Base-by-base conservation (phyloP, 2,329 filamentous ascomycete species). In the Monosporascus sp. region DNA sequence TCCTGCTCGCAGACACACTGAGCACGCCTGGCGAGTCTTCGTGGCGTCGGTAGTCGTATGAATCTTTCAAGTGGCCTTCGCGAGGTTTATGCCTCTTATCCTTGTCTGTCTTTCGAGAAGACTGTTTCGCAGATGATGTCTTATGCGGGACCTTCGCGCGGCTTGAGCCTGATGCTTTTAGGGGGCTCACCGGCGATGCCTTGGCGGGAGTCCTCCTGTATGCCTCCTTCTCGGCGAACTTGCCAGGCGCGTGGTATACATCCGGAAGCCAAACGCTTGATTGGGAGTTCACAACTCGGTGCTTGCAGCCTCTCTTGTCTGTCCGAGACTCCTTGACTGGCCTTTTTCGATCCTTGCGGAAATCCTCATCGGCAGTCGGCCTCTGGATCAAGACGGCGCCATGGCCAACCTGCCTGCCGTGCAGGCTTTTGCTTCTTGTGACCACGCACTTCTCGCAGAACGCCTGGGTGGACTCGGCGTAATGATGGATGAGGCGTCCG, bases 371-470 rank as follows among this genome's bases (percentile, higher is more conserved):
- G 9, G 53, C 48, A 3, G 37, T 49, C 2, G 57, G 51, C 44
- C 48, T 54, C 18, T 52, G 52, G 31, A 61, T 60, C 27, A 43
- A 55, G 15, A 61, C 18, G 17, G 63, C 58, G 1, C 61, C 62
- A 5, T 63, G 52, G n/a, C 62, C 59, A 5, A 62, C 43, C 8
- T 45, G 22, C n/a, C 47, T 49, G 5, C 57, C 57, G 6, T 45
- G 47, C 17, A 63, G 46, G 2, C 38, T 25, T 11, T 54, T 50
- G 22, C 52, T 53, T 5, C 18, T 18, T 38, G 49, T 56, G 37
- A 60, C 31, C 1, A 47, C 51, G 22, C 64, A 66, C 15, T 46
- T n/a, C 9, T 61, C 51, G 41, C 64, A 65, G 48, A 60, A 62
- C 1, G 47, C 37, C 2, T 54, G 38, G 3, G n/a, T 9, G 9